Evolutionary conservation across 2,329 filamentous ascomycete species (phyloP), one percentile per base, ranked within the genome.

Genomic region (Ophiostoma populinum): DNA sequence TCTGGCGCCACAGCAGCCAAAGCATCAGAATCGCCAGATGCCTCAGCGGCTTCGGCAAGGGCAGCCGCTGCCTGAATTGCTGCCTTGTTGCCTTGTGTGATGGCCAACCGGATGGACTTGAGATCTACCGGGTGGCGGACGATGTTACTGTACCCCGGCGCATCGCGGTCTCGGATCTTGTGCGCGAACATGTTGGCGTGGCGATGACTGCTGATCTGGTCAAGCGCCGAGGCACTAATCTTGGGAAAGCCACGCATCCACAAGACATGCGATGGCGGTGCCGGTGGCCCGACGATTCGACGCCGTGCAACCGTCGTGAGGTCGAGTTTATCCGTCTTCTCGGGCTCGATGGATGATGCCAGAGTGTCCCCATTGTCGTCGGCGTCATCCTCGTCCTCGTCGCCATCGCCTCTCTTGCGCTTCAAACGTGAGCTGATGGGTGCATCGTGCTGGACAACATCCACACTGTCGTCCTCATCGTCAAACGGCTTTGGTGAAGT

Each of bases 101-200:
- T 80, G 22, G 78, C 76, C 35, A 75, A 68, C 42, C 79, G 76
- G 45, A 87, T 83, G 3, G 71, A 75, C 43, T 81, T 85, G 32
- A 87, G 67, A 49, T 86, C 78, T 48, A 82, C 77, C 0, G 80
- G 76, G 32, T 76, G 72, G 36, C 80, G 64, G 26, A 87, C 76
- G 35, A 85, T 68, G 42, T 73, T 70, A 41, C 68, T 71, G 49
- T 87, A 87, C 5, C 78, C 78, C 0, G 80, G 80, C 0, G 80
- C 80, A 46, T 82, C 75, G 24, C 69, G 69, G 43, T 83, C 77
- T 9, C 78, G 76, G 32, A 87, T 66, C 2, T 77, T 75, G 36
- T 75, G 75, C 19, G 77, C 75, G 49, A 87, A 87, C 55, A 82
- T 81, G 44, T 80, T 82, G 30, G 79, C 80, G 45, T 80, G 71